These are phyloP conservation scores for Daedalea quercina DNA, from an alignment of 768 basidiomycete genomes.

Conservation along the genomic window DNA sequence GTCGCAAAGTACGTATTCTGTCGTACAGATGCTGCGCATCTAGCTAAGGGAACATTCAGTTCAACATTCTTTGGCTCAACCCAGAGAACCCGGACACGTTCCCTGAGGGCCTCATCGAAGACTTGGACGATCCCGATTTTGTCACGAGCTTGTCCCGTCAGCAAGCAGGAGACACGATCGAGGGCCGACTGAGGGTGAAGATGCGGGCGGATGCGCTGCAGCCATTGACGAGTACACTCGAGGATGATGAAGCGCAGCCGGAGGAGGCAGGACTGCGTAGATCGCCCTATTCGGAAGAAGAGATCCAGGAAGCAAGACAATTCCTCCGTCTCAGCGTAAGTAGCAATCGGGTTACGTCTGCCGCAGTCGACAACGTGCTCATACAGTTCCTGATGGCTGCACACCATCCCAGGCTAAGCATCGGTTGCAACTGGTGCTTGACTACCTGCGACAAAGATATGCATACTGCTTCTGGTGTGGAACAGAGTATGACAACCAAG, in stretches of 20 bases:
- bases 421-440: constrained; percentile 58
- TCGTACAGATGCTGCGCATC: not conserved
- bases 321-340: constrained; percentile 63
- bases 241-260: constrained; percentile 11
- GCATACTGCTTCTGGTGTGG: constrained; percentile 90
- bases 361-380: not conserved
- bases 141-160: constrained; percentile 16
- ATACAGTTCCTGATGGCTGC: not conserved
- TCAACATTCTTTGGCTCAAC: constrained; percentile 78
- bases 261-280: constrained; percentile 17
- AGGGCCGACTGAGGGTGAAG: constrained; percentile 57
- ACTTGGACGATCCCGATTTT: constrained; percentile 36
- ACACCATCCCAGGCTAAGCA: constrained; percentile 50
- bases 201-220: constrained; percentile 72
- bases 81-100: constrained; percentile 58
- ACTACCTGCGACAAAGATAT: constrained; percentile 68
- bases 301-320: constrained; percentile 58
- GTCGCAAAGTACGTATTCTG: constrained; percentile 46
- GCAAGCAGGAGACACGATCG: constrained; percentile 19
- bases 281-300: constrained; percentile 41
- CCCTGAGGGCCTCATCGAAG: constrained; percentile 58
- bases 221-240: constrained; percentile 31
- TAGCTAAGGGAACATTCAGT: constrained; percentile 36
- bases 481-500: constrained; percentile 54
- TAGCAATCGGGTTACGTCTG: not conserved